Evolutionary conservation across 345 rosid genomes (phyloP), one percentile per base, ranked within the genome.

Genomic region (Stellera chamaejasme): DNA sequence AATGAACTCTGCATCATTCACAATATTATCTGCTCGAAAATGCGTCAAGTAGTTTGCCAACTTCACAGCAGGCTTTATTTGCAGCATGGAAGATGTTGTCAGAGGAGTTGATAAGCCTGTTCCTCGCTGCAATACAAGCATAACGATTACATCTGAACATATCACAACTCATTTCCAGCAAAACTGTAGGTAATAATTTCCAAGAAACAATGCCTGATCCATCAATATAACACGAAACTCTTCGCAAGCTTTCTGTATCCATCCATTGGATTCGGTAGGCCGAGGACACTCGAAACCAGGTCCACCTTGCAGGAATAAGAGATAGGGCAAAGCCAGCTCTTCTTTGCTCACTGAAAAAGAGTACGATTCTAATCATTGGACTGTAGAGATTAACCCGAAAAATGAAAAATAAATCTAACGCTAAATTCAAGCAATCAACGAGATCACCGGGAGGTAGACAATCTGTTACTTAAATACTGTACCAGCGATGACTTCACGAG

Each of bases 251-350:
- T 81, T 78, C 52, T 75, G 81, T 11, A 88, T 72, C 96, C 96
- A 93, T 23, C 94, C 99, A 49, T 94, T 67, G 19, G 81, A 76
- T 68, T 88, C 96, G 60, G 84, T 82, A n/a, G 96, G 97, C 45
- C 94, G 69, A 25, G 83, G 83, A 56, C 90, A 68, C 72, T 93
- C 99, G 59, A 81, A 86, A 50, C 99, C 99, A 14, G 99, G 99
- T 42, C 99, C 99, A 36, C 97, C 99, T 64, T 93, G 97, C 63
- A 88, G 72, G 64, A 16, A 93, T 59, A 84, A 66, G 16, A 93
- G 79, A 67, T 79, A 93, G 16, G 99, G 96, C 69, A 93, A 50
- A 48, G 59, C 50, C 45, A 84, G 76, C 27, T 86, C 91, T 73
- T 93, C 99, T 71, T 84, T 86, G 44, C 93, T 96, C 32, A 70